Evolutionary conservation across 352 stramenopile genomes (phyloP), one percentile per base, ranked within the genome.

Genomic region (Globisporangium heterothallicum): DNA sequence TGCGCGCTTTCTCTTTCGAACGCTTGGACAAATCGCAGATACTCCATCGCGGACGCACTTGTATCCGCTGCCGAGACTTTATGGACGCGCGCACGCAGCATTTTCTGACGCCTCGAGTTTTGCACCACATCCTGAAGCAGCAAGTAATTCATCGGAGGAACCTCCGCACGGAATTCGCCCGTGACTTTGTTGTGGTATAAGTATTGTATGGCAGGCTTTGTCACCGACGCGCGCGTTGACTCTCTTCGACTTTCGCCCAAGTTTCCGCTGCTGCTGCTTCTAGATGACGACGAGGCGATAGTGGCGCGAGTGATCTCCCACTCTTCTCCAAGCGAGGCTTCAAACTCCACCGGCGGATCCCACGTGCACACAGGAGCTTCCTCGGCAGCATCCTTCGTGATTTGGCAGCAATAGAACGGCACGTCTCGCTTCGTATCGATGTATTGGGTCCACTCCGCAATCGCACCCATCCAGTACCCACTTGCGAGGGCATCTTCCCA

Each of bases 381-480:
- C 19, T 44, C 44, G 2, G 30, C 2, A 16, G 30, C 30, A 10
- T 50, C 35, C 35, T 1, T 50, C 29, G 26, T 18, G 42, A 14
- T 18, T 40, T 18, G 16, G 18, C 48, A 70, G 12, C 63, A 61
- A 57, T 82, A 86, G 42, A 86, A 88, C 19, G 75, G 70, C 21
- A 66, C 44, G 47, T 82, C 75, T 1, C 73, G 76, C 24, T 51
- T 41, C 0, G 66, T 52, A 38, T 92, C 79, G 7, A 92, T 56
- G 47, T 88, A 92, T 44, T 89, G 80, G 16, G 70, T 82, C 82
- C 82, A 92, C 26, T 88, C 77, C 9, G 75, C 77, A 6, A 92
- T 54, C 6, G 61, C 68, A 0, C 76, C 75, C 69, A 92, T 81
- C 29, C 53, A 66, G 47, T 70, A 83, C 7, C 69, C 68, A 10